These are phyloP conservation scores for Choanephora cucurbitarum DNA, from an alignment of 371 early-diverging fungal species.

Conservation along the genomic window DNA sequence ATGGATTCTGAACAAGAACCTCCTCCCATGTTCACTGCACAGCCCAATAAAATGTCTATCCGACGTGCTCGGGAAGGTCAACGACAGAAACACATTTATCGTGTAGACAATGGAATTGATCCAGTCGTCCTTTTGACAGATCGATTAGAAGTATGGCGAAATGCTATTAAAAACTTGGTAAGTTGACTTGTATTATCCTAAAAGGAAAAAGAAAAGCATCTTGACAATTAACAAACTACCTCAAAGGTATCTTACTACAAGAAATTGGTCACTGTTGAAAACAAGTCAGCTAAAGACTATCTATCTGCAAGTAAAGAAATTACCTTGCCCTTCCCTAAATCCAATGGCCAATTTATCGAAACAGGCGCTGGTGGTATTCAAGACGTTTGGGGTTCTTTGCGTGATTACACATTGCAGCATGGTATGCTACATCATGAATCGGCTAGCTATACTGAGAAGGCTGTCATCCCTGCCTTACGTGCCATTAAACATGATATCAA, in stretches of 20 bases:
- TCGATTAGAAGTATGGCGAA: slow-evolving; percentile 41
- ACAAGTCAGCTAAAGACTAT: slow-evolving; percentile 29
- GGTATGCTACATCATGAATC: slow-evolving; percentile 44
- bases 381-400: slow-evolving; percentile 44
- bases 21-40: slow-evolving; percentile 40
- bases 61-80: slow-evolving; percentile 18
- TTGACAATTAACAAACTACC: no score
- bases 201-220: no score
- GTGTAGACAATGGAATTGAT: slow-evolving; percentile 47
- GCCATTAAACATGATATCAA: slow-evolving; percentile 45
- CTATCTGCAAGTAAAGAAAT: slow-evolving; percentile 26
- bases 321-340: slow-evolving; percentile 29
- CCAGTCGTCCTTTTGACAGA: slow-evolving; percentile 32
- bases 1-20: slow-evolving; percentile 23
- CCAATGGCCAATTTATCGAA: slow-evolving; percentile 40
- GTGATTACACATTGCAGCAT: slow-evolving; percentile 41
- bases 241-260: slow-evolving; percentile 43
- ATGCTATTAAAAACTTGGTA: slow-evolving; percentile 44
- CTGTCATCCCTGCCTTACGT: slow-evolving; percentile 39
- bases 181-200: not conserved
- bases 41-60: slow-evolving; percentile 19
- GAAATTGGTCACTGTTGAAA: slow-evolving; percentile 32
- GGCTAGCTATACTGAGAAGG: slow-evolving; percentile 33
- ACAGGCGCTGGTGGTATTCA: slow-evolving; percentile 41
- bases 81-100: slow-evolving; percentile 34